Conservation (phyloP, 2,329 filamentous ascomycete species). For the Didymella exigua region DNA sequence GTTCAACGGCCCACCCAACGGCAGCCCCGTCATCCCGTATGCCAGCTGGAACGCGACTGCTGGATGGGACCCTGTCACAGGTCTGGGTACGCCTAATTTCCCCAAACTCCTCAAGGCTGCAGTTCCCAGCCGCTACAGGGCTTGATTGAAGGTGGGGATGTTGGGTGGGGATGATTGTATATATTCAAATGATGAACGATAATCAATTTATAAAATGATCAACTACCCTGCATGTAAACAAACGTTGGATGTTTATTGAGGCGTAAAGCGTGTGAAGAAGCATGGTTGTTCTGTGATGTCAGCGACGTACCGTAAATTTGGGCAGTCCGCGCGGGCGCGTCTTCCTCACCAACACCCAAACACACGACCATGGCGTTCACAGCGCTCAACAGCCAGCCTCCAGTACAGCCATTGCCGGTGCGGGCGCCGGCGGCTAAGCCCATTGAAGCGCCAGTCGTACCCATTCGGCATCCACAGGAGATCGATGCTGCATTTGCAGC, state of each 20-base stretch:
- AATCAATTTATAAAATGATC: too few species aligned
- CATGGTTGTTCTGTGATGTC: slow-evolving; percentile 8
- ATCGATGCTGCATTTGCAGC: slow-evolving; percentile 44
- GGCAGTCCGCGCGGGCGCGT: slow-evolving; percentile 10
- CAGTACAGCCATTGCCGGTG: slow-evolving; percentile 8
- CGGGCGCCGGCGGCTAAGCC: slow-evolving; percentile 8
- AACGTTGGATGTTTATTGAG: neutral
- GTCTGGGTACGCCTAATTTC: slow-evolving; percentile 41
- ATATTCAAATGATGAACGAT: neutral
- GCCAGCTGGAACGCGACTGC: slow-evolving; percentile 38
- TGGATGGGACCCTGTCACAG: slow-evolving; percentile 47
- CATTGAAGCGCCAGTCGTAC: slow-evolving; percentile 7
- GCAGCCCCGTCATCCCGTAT: slow-evolving; percentile 40
- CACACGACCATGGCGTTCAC: slow-evolving; percentile 30
- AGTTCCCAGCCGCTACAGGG: slow-evolving; percentile 30
- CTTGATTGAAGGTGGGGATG: slow-evolving; percentile 8
- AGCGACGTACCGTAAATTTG: slow-evolving; percentile 11
- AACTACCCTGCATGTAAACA: too few species aligned
- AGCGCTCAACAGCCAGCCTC: slow-evolving; percentile 26
- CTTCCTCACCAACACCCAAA: slow-evolving; percentile 17
- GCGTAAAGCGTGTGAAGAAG: neutral
- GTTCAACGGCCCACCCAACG: slow-evolving; percentile 34
- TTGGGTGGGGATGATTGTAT: neutral
- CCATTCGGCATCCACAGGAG: slow-evolving; percentile 31
- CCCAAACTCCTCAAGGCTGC: slow-evolving; percentile 38